Evolutionary conservation across 257 asterid genomes (phyloP).

Genomic region (Parsonsia alboflavescens): DNA sequence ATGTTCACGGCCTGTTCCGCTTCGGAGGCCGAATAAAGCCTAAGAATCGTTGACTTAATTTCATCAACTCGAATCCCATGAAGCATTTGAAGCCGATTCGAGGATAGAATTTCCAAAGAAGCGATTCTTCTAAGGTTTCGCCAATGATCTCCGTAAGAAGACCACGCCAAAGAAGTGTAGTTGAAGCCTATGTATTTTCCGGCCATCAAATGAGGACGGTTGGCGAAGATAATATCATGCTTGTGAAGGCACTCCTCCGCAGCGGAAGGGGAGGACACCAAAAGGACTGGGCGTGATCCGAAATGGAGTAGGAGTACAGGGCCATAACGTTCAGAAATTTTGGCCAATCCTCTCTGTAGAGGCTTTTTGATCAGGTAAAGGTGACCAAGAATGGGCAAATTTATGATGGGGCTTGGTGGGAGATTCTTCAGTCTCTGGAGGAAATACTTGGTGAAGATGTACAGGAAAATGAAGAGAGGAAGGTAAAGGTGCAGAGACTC

Average conservation of each 20-base stretch:
- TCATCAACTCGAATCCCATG: conserved; percentile 52
- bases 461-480: conserved; percentile 28
- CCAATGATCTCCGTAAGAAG: conserved; percentile 63
- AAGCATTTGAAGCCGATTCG: conserved; percentile 48
- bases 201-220: conserved; percentile 49
- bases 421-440: conserved; percentile 30
- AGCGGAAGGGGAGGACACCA: conserved; percentile 60
- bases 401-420: conserved; percentile 55
- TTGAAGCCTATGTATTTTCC: conserved; percentile 51
- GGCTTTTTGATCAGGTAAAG: conserved; percentile 56
- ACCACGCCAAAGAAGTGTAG: conserved; percentile 46
- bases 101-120: conserved; percentile 46
- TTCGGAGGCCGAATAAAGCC: conserved; percentile 18
- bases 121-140: conserved; percentile 50
- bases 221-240: conserved; percentile 53
- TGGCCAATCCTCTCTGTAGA: conserved; percentile 45
- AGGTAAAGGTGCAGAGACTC: conserved; percentile 16
- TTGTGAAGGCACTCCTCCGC: conserved; percentile 61
- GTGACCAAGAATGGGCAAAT: conserved; percentile 58
- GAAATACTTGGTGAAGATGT: conserved; percentile 42
- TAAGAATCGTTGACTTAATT: conserved; percentile 33
- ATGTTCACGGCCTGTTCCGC: conserved; percentile 33
- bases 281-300: conserved; percentile 62
- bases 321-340: conserved; percentile 46
- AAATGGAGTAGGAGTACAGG: conserved; percentile 48